Evolutionary conservation across 2,329 filamentous ascomycete species (phyloP), one percentile per base, ranked within the genome.

Genomic region (Aspergillus awamori): DNA sequence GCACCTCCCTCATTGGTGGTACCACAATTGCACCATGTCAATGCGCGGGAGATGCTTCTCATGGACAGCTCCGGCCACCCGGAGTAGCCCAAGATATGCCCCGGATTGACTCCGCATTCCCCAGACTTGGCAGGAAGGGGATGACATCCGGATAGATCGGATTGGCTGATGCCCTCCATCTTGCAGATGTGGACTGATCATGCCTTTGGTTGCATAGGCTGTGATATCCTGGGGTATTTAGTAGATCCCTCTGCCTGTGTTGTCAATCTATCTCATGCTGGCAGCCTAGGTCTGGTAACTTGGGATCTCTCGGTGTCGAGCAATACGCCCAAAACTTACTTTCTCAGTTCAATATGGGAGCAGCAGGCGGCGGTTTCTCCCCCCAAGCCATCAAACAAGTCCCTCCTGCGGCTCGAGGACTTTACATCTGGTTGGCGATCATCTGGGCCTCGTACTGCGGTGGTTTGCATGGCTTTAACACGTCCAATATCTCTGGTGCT

Each of bases 391-490:
- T 68, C 7, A 61, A 60, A n/a, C 48, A 63, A n/a, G 60, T 68
- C 7, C 63, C 64, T 4, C 38, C 38, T 10, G 56, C 63, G 36
- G 62, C 66, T 28, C 51, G 57, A 1, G 49, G 60, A 11, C 48
- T 57, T 7, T 68, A 68, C 26, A 62, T 66, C 20, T 66, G 66
- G 64, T 57, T 68, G 11, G 64, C 64, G 8, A 60, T 45, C 6
- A 66, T 66, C 38, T 66, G 66, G 65, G 64, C 65, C 2, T 67
- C 65, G 2, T 68, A 66, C 33, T 65, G 61, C 45, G 64, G 66
- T 24, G 66, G 64, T 13, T 57, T 68, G 7, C 66, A 68, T 60
- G 66, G 63, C 10, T 67, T 69, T 56, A 69, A 67, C n/a, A 65
- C 67, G 8, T 61, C 65, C n/a, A 67, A 69, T 51, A 69, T 69